Evolutionary conservation across 1,284 basidiomycete species (phyloP), one percentile per base, ranked within the genome.

Genomic region (Quambalaria eucalypti): DNA sequence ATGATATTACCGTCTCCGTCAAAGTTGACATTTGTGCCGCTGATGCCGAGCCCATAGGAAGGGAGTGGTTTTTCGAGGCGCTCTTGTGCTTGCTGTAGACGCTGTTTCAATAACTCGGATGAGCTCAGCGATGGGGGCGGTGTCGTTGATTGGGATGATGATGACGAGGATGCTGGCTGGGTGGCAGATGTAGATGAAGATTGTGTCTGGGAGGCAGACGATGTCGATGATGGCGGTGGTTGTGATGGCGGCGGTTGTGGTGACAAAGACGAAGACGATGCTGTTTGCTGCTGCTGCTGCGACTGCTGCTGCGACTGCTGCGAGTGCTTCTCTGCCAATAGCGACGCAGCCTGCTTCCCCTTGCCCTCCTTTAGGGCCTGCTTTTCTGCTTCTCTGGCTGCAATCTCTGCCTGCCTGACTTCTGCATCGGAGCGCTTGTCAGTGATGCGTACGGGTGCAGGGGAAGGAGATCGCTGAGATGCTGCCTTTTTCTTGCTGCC

Each of bases 381-480:
- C 42, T 46, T 46, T 21, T 46, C 42, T 26, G 42, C 42, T 21
- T 46, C 42, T 26, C 42, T 46, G 16, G 42, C 42, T 19, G 42
- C 4, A 23, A 46, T 46, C 42, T 46, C 42, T 46, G 42, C 42
- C 25, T 46, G 42, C 21, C 42, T 21, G 12, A 26, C 25, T 14
- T 21, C 25, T 6, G 42, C 12, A 21, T 26, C 42, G 25, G 42
- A 46, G 16, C 42, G 42, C 19, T 46, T 46, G 25, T 46, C 42
- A 2, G 42, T 46, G 42, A 46, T 21, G 16, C 42, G 2, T 2
- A 46, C 42, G 2, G 42, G 19, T 7, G 36, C 36, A 39, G 36
- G 36, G 10, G 36, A 12, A 39, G 36, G 3, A 14, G 36, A 39
- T 10, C 10, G 16, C 36, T n/a, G n/a, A n/a, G n/a, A n/a, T n/a